phyloP scores from a whole-genome alignment of 225 moss, liverwort and hornwort species.

The Antitrichia curtipendula region DNA sequence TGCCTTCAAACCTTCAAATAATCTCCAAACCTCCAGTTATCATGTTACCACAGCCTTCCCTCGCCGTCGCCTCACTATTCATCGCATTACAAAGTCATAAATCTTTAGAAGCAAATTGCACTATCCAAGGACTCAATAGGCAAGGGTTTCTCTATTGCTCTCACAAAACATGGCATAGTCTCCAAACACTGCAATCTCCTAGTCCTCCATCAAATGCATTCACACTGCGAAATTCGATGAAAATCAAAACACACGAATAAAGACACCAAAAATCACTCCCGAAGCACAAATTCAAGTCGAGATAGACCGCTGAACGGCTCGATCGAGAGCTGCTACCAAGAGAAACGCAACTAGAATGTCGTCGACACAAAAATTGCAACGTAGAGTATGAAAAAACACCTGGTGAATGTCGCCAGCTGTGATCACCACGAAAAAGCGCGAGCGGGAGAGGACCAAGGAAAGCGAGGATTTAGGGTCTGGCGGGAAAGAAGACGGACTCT shows the following conservation, averaged over 20 bases:
- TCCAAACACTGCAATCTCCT: not conserved
- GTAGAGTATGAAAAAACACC: not conserved
- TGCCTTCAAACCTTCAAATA: not conserved
- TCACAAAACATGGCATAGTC: not conserved
- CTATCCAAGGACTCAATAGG: not conserved
- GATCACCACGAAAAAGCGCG: not conserved
- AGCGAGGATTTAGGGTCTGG: conserved; percentile 18
- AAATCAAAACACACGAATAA: not conserved
- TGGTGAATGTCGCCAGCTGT: not conserved
- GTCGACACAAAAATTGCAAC: not conserved
- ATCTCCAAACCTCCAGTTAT: not conserved
- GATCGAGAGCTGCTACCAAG: not conserved
- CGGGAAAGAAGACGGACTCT: conserved; percentile 11
- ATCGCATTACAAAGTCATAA: not conserved
- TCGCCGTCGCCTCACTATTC: not conserved
- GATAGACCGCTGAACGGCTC: not conserved
- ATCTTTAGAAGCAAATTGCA: not conserved
- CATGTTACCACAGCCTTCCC: conserved; percentile 5
- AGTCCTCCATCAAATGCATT: not conserved
- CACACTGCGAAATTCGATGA: not conserved
- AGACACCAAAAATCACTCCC: not conserved
- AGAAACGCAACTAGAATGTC: not conserved
- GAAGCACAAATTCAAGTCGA: not conserved
- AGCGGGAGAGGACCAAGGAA: not conserved
- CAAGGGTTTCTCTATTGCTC: not conserved